phyloP scores from a whole-genome alignment of 106 monocot genomes.

The Dendrobium nobile region DNA sequence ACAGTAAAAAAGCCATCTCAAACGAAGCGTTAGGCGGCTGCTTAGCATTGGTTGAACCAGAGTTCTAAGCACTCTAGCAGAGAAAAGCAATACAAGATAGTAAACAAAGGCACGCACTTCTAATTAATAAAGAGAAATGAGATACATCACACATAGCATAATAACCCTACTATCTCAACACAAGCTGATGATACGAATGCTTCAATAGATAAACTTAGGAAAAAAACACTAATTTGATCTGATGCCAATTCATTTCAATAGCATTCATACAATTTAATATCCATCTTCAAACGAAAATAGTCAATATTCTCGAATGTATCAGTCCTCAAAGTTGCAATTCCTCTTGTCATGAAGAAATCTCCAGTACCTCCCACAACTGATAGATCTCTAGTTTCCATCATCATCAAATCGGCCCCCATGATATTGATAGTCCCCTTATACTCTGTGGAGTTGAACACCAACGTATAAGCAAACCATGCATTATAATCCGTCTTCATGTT shows the following conservation, averaged over 20 bases:
- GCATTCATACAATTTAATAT: slow-evolving; percentile 15
- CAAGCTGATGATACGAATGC: too few species aligned
- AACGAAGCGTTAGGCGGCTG: too few species aligned
- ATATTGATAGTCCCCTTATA: slow-evolving; percentile 19
- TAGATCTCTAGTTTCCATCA: slow-evolving; percentile 8
- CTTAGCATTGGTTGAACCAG: too few species aligned
- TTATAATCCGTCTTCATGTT: slow-evolving; percentile 21
- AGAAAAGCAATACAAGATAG: too few species aligned
- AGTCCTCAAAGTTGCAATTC: slow-evolving; percentile 8
- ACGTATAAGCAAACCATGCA: slow-evolving; percentile 18
- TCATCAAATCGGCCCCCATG: slow-evolving; percentile 18
- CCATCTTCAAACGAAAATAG: slow-evolving; percentile 11
- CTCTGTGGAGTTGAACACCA: slow-evolving; percentile 26
- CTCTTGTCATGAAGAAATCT: slow-evolving; percentile 24
- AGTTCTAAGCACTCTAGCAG: too few species aligned
- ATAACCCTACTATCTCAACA: too few species aligned
- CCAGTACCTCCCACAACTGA: slow-evolving; percentile 27
- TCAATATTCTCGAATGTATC: not conserved
- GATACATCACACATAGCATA: too few species aligned
- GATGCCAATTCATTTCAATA: not conserved
- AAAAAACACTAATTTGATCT: too few species aligned
- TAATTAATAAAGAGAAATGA: too few species aligned
- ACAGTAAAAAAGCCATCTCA: too few species aligned
- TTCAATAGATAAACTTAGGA: too few species aligned
- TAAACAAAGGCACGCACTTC: too few species aligned